phyloP scores from a whole-genome alignment of 495 filamentous ascomycete genomes.

The Penicillium angulare region DNA sequence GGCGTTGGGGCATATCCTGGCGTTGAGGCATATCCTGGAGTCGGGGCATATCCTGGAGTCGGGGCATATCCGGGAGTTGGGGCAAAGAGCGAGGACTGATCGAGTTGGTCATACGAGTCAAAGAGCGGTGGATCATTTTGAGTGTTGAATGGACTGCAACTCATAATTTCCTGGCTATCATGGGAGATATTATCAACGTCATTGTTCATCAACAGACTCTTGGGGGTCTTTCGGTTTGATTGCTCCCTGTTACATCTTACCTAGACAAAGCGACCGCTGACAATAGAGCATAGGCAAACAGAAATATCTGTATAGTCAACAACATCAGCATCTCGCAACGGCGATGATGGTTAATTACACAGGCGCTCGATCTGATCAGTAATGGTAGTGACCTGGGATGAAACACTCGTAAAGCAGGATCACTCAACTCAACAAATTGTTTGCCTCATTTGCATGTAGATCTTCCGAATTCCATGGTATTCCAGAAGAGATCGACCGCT shows the following conservation, averaged over 20 bases:
- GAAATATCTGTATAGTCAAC: neutral
- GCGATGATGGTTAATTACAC: neutral
- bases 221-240: neutral
- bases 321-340: neutral
- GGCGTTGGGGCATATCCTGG: conserved; percentile 6
- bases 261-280: neutral
- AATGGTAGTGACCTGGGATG: neutral
- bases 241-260: conserved; percentile 1
- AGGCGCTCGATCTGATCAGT: neutral
- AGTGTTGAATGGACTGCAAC: conserved; percentile 1
- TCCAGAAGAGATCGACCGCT: conserved; percentile 8
- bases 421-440: neutral
- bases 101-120: neutral
- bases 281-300: conserved; percentile 1
- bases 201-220: neutral
- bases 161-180: neutral
- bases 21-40: too few species aligned
- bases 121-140: conserved; percentile 3
- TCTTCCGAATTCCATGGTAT: conserved; percentile 4
- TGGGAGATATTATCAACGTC: neutral
- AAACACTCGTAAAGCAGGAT: neutral
- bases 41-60: too few species aligned
- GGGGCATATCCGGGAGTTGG: too few species aligned
- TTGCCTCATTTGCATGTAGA: conserved; percentile 7
- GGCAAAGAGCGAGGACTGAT: conserved; percentile 7